phyloP scores from a whole-genome alignment of 202 grass and related monocot species.

The Zizania palustris region DNA sequence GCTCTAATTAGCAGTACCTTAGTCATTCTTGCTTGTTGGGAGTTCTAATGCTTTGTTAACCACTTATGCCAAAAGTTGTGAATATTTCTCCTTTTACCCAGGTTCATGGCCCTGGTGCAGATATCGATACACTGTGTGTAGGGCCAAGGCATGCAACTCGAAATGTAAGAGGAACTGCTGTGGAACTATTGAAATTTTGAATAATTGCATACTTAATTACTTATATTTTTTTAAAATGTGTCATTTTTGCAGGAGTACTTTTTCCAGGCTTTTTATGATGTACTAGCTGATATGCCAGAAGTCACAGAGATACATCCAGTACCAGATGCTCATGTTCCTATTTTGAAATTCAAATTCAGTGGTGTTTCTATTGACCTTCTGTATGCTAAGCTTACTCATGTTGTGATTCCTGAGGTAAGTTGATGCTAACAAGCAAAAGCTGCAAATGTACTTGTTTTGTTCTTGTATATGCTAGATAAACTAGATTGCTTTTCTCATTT shows the following conservation, averaged over 20 bases:
- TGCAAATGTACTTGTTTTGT: neutral
- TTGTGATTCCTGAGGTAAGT: slow-evolving; percentile 90
- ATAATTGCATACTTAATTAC: neutral
- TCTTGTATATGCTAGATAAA: neutral
- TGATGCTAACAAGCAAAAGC: slow-evolving; percentile 11
- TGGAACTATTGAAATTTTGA: neutral
- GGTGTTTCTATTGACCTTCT: slow-evolving; percentile 93
- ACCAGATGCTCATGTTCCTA: slow-evolving; percentile 94
- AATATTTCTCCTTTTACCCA: slow-evolving; percentile 21
- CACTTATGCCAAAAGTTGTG: neutral
- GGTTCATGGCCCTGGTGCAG: slow-evolving; percentile 95
- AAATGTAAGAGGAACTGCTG: slow-evolving; percentile 58
- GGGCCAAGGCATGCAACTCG: slow-evolving; percentile 84
- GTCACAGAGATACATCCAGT: slow-evolving; percentile 87
- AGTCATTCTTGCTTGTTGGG: neutral
- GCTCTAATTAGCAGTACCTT: neutral
- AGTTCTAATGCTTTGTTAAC: neutral
- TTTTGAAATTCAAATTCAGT: slow-evolving; percentile 82
- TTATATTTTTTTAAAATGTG: neutral
- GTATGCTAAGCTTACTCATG: slow-evolving; percentile 84
- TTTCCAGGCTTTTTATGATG: slow-evolving; percentile 73
- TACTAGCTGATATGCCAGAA: slow-evolving; percentile 88
- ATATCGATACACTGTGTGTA: slow-evolving; percentile 93
- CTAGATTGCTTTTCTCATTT: neutral
- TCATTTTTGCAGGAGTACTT: slow-evolving; percentile 75